Conservation (phyloP, 352 stramenopile genomes). For the Stephanocyclus meneghinianus region DNA sequence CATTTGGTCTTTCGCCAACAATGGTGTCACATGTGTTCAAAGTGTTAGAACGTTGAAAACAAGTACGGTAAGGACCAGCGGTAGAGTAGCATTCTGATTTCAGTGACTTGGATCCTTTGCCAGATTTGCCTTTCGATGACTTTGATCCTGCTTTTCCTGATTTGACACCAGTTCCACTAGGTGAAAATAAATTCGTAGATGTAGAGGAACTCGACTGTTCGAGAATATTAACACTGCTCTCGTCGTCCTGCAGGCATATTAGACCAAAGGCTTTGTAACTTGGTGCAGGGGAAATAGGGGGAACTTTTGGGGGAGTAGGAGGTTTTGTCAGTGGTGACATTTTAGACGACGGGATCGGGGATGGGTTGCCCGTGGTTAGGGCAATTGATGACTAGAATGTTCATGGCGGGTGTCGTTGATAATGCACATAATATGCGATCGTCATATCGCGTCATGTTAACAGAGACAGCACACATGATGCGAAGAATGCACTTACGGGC, state of each 20-base stretch:
- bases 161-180: neutral
- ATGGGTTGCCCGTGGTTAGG: too few relatives aligned
- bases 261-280: neutral
- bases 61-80: constrained; percentile 2
- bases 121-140: neutral
- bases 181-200: neutral
- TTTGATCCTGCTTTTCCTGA: neutral
- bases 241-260: neutral
- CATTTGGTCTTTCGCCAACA: neutral
- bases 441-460: too few relatives aligned
- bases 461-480: too few relatives aligned
- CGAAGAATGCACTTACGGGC: too few relatives aligned
- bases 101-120: neutral
- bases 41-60: constrained; percentile 1
- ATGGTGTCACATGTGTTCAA: neutral
- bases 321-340: too few relatives aligned
- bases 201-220: neutral
- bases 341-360: too few relatives aligned
- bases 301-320: too few relatives aligned
- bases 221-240: neutral
- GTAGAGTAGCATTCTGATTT: neutral
- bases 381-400: too few relatives aligned
- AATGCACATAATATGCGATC: too few relatives aligned
- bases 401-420: too few relatives aligned
- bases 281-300: too few relatives aligned